Evolutionary conservation across 441 rosid species (phyloP).

Genomic region (Jatropha multifida): DNA sequence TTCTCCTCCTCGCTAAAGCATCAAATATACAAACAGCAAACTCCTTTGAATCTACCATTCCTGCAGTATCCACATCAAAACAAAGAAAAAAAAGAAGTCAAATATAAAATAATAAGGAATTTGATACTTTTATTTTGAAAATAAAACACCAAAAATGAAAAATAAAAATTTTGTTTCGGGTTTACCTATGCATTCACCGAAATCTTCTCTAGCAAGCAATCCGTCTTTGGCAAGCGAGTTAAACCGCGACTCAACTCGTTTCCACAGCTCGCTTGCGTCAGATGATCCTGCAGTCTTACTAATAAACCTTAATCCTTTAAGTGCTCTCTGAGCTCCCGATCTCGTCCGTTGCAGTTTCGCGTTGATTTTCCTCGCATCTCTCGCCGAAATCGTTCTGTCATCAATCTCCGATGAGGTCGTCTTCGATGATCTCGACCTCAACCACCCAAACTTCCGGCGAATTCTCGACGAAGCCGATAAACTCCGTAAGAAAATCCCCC

Average conservation of each 20-base stretch:
- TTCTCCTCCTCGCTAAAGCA: slow-evolving; percentile 61
- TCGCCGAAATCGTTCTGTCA: slow-evolving; percentile 30
- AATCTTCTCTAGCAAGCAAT: slow-evolving; percentile 76
- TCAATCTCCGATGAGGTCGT: slow-evolving; percentile 42
- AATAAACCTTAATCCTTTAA: slow-evolving; percentile 76
- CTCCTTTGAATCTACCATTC: slow-evolving; percentile 91
- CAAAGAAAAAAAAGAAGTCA: too few relatives aligned
- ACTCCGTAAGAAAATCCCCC: slow-evolving; percentile 40
- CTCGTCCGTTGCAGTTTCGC: slow-evolving; percentile 64
- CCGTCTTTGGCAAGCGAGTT: slow-evolving; percentile 58
- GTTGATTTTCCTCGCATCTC: slow-evolving; percentile 58
- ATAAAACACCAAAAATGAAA: not conserved
- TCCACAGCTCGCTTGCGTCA: slow-evolving; percentile 62
- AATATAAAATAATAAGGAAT: not conserved
- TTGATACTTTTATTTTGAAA: not conserved
- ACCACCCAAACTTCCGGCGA: slow-evolving; percentile 54
- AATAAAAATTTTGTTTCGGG: not conserved
- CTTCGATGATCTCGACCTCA: slow-evolving; percentile 54
- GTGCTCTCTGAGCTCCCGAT: slow-evolving; percentile 77
- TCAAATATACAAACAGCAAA: slow-evolving; percentile 85
- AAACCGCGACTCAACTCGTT: slow-evolving; percentile 63
- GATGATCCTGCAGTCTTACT: slow-evolving; percentile 48
- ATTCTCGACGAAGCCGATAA: slow-evolving; percentile 62
- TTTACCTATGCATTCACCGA: slow-evolving; percentile 91
- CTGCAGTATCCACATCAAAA: slow-evolving; percentile 27